These are phyloP conservation scores for Asterella californica DNA, from an alignment of 225 moss, liverwort and hornwort species.

Conservation along the genomic window DNA sequence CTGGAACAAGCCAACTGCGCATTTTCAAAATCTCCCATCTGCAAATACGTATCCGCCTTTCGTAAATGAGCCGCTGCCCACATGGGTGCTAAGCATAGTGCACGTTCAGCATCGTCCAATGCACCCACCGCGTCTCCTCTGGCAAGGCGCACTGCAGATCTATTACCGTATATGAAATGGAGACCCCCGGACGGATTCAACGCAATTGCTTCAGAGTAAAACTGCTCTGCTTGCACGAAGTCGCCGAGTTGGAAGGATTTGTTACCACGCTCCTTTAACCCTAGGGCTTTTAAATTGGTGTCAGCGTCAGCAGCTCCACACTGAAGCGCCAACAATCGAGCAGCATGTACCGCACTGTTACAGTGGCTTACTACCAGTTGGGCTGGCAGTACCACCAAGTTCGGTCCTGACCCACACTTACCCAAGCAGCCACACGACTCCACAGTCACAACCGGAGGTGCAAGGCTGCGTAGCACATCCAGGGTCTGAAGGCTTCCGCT, in stretches of 20 bases:
- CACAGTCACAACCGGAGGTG: slow-evolving; percentile 48
- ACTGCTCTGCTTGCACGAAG: slow-evolving; percentile 43
- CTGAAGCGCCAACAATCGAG: slow-evolving; percentile 62
- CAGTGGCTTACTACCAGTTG: slow-evolving; percentile 74
- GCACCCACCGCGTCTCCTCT: slow-evolving; percentile 42
- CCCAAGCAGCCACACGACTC: slow-evolving; percentile 58
- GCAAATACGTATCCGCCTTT: slow-evolving; percentile 60
- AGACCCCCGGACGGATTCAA: slow-evolving; percentile 58
- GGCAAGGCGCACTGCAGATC: slow-evolving; percentile 54
- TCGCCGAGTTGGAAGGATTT: slow-evolving; percentile 57
- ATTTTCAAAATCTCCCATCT: slow-evolving; percentile 47
- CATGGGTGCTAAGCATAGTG: slow-evolving; percentile 37
- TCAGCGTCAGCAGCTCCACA: slow-evolving; percentile 61
- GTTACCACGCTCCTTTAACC: slow-evolving; percentile 64
- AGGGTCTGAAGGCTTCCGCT: slow-evolving; percentile 71
- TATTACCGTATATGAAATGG: slow-evolving; percentile 53
- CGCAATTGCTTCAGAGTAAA: slow-evolving; percentile 58
- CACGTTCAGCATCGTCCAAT: slow-evolving; percentile 55
- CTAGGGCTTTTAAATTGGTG: slow-evolving; percentile 56
- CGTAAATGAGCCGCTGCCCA: slow-evolving; percentile 62
- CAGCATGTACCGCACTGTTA: slow-evolving; percentile 68
- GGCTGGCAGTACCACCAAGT: slow-evolving; percentile 61
- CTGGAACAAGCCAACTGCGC: slow-evolving; percentile 43
- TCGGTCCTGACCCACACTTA: slow-evolving; percentile 72
- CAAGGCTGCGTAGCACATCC: slow-evolving; percentile 59